Base-by-base conservation (phyloP, 2,329 filamentous ascomycete genomes). In the Fusarium sp. region DNA sequence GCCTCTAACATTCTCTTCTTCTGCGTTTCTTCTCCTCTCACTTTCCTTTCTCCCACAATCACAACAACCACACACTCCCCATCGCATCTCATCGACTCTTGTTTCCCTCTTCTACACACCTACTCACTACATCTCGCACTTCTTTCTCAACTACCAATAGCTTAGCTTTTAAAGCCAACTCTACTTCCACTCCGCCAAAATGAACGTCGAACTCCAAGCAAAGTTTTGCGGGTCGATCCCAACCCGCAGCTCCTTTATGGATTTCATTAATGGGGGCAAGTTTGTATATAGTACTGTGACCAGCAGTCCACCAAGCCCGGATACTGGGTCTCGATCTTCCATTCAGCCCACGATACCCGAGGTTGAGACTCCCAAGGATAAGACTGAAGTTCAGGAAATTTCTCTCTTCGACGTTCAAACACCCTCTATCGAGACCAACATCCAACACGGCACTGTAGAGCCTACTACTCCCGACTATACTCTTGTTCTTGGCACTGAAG, bases 201-300 rank as follows among this genome's bases (percentile, higher is more conserved):
- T 68, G 66, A 36, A 68, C 38, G 41, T 68, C 8, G 28, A 36
- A 28, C 18, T 68, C 9, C 66, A 62, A 26, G 55, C 60, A 26
- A 68, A 39, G 20, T 24, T 68, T 17, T 42, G 24, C 17, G 41
- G 39, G 10, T 49, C 55, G 12, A 62, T 35, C 20, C 66, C 55
- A 20, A 62, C 66, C 11, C 64, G 66, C 24, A 38, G 20, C 35
- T 52, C 63, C 1, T 31, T 68, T 14, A 63, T 68, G 63, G 55
- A 45, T n/a, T 68, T 68, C 8, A 61, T 68, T 4, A 47, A 67
- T 15, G 24, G 45, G 9, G 26, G 39, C 17, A 42, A 58, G 22
- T 47, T 47, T 51, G 33, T 48, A 14, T 18, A 14, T 15, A 14
- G 22, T 31, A 15, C 8, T 24, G 14, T 36, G 49, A 26, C 17